Evolutionary conservation across 2,329 filamentous ascomycete species (phyloP).

Genomic region (Rutstroemia sydowiana): DNA sequence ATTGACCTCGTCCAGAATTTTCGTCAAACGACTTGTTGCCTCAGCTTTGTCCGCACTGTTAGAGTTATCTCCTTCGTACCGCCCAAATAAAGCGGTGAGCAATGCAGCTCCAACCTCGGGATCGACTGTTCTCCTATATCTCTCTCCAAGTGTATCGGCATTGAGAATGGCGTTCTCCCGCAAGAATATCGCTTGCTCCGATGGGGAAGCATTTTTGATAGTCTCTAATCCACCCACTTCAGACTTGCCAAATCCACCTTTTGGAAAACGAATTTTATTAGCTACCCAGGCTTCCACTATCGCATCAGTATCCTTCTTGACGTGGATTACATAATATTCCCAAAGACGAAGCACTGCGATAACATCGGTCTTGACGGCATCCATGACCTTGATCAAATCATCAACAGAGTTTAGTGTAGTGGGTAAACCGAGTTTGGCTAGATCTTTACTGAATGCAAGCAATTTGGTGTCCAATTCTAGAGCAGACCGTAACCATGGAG

Average conservation of each 20-base stretch:
- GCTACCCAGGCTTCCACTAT: constrained; percentile 65
- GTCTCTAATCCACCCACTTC: constrained; percentile 43
- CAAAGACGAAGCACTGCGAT: constrained; percentile 73
- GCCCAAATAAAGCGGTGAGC: constrained; percentile 60
- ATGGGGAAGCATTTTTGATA: constrained; percentile 47
- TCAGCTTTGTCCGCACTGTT: constrained; percentile 43
- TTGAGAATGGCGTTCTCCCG: constrained; percentile 62
- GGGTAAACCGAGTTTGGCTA: constrained; percentile 65
- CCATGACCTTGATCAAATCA: constrained; percentile 76
- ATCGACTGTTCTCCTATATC: constrained; percentile 66
- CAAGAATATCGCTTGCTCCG: constrained; percentile 49
- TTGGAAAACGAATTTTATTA: constrained; percentile 48
- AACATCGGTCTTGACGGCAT: constrained; percentile 72
- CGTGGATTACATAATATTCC: constrained; percentile 87
- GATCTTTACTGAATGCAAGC: constrained; percentile 53
- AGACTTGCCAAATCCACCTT: constrained; percentile 41
- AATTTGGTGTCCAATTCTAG: constrained; percentile 75
- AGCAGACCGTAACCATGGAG: constrained; percentile 66
- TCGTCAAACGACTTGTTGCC: constrained; percentile 47
- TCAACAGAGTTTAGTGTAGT: constrained; percentile 62
- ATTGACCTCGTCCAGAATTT: constrained; percentile 77
- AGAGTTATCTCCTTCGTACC: constrained; percentile 47
- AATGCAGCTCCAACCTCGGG: constrained; percentile 63
- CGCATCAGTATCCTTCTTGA: constrained; percentile 62
- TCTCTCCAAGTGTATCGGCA: constrained; percentile 68